These are phyloP conservation scores for Fusarium longipes DNA, from an alignment of 2,329 filamentous ascomycete genomes.

Conservation along the genomic window DNA sequence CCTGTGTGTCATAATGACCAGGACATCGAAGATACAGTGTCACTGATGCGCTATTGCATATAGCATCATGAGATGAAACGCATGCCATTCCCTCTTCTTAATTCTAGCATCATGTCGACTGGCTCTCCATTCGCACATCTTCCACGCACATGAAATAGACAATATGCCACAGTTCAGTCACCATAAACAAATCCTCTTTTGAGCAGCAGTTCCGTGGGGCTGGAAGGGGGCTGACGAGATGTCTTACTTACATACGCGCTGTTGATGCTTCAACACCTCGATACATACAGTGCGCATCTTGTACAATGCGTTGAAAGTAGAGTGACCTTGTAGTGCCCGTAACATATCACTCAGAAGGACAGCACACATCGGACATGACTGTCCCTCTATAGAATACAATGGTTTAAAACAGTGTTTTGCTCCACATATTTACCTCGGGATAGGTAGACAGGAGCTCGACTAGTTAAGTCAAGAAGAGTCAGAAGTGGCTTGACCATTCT, in stretches of 20 bases:
- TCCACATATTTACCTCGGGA: not conserved
- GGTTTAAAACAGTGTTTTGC: not conserved
- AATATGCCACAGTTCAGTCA: not conserved
- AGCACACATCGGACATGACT: not conserved
- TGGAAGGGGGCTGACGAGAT: not conserved
- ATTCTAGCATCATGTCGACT: not conserved
- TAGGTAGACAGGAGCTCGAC: not conserved
- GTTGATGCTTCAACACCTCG: not conserved
- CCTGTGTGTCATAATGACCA: not conserved
- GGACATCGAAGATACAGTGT: not conserved
- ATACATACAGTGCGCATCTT: not conserved
- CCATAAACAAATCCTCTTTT: too few relatives aligned
- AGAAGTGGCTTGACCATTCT: not conserved
- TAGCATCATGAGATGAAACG: not conserved
- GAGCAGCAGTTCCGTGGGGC: not conserved
- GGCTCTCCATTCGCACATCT: not conserved
- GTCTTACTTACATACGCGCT: constrained; percentile 9
- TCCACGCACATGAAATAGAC: not conserved
- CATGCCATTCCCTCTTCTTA: not conserved
- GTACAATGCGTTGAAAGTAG: not conserved
- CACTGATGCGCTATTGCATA: not conserved
- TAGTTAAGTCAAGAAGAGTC: not conserved
- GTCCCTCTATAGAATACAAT: not conserved
- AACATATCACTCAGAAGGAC: not conserved
- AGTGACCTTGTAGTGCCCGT: not conserved